These are phyloP conservation scores for Penicillium lagena DNA, from an alignment of 495 filamentous ascomycete genomes.

Conservation along the genomic window DNA sequence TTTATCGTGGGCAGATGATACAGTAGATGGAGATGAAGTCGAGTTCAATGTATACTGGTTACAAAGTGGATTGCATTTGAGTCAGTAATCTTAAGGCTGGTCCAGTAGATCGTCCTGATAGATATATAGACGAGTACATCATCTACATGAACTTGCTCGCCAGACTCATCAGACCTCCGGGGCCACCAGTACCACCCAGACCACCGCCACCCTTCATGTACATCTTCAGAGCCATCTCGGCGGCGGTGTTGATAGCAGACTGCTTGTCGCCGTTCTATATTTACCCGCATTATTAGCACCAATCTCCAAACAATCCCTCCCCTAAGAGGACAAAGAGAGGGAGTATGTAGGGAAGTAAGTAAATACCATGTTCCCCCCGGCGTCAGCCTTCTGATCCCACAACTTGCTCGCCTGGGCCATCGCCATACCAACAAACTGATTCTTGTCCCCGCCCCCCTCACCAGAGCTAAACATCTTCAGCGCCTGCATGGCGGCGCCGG, in stretches of 20 bases:
- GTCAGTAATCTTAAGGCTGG: not conserved
- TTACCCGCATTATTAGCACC: constrained; percentile 8
- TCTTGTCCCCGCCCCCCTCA: constrained; percentile 41
- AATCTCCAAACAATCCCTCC: not conserved
- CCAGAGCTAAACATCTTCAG: constrained; percentile 57
- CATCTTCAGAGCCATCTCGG: constrained; percentile 64
- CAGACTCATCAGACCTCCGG: constrained; percentile 46
- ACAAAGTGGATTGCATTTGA: not conserved
- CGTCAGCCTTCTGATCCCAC: constrained; percentile 50
- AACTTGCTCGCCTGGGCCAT: constrained; percentile 63
- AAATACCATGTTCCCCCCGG: constrained; percentile 45
- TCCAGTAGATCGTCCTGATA: not conserved
- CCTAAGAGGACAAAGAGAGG: not conserved
- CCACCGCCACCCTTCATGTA: constrained; percentile 55
- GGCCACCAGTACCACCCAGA: constrained; percentile 38
- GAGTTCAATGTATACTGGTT: constrained; percentile 5
- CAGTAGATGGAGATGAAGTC: not conserved
- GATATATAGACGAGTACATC: too few species aligned
- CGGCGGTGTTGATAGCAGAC: constrained; percentile 52
- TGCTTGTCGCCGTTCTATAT: constrained; percentile 50
- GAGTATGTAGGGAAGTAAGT: constrained; percentile 2
- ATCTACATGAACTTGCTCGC: constrained; percentile 48
- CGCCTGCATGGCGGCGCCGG: constrained; percentile 61
- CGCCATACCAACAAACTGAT: constrained; percentile 58
- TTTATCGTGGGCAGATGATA: too few species aligned